Evolutionary conservation across 768 basidiomycete genomes (phyloP).

Genomic region (Boletus fagicola): DNA sequence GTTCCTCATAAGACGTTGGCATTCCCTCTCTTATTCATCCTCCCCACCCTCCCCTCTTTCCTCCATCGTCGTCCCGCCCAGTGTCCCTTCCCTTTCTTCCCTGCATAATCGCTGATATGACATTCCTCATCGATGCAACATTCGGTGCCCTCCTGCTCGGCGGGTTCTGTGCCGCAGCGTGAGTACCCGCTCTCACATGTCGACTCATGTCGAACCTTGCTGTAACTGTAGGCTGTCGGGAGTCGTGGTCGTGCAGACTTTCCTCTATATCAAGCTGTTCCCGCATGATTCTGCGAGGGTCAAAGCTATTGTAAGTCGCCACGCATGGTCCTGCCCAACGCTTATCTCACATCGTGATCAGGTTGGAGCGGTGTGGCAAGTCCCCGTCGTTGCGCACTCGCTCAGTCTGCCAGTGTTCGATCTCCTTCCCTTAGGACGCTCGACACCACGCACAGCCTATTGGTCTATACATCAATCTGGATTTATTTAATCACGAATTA

Average conservation of each 20-base stretch:
- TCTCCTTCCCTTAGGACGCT: slow-evolving; percentile 22
- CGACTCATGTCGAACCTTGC: not conserved
- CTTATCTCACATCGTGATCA: not conserved
- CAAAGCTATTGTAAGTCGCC: slow-evolving; percentile 24
- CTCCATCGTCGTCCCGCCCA: not conserved
- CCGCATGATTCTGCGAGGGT: slow-evolving; percentile 21
- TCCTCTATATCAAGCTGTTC: slow-evolving; percentile 32
- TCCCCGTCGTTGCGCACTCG: not conserved
- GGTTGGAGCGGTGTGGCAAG: slow-evolving; percentile 31
- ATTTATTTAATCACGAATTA: slow-evolving; percentile 44
- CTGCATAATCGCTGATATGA: slow-evolving; percentile 5
- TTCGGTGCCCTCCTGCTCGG: slow-evolving; percentile 31
- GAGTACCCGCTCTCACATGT: not conserved
- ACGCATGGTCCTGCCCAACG: not conserved
- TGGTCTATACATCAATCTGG: slow-evolving; percentile 43
- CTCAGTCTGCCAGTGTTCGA: not conserved
- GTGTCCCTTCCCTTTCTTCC: not conserved
- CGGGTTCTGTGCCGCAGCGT: slow-evolving; percentile 31
- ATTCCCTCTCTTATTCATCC: not conserved
- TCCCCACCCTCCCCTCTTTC: not conserved
- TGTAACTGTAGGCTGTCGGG: slow-evolving; percentile 27
- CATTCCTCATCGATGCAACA: slow-evolving; percentile 17
- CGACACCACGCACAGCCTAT: slow-evolving; percentile 41
- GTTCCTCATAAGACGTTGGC: not conserved
- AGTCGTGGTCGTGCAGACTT: slow-evolving; percentile 26